Conservation (phyloP, 2,329 filamentous ascomycete species). For the Trichoderma arundinaceum region DNA sequence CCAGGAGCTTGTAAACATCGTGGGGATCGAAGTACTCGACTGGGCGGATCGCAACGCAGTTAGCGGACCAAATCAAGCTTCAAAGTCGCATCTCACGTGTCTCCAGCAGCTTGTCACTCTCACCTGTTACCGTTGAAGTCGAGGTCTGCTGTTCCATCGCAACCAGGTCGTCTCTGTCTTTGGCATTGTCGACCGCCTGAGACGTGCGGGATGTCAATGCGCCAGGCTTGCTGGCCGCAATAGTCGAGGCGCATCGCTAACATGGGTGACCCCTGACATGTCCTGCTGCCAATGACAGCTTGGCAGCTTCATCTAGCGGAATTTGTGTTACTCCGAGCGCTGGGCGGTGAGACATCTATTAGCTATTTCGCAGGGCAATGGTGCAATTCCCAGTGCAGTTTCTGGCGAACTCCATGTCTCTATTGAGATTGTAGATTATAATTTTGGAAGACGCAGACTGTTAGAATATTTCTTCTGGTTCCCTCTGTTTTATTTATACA, state of each 20-base stretch:
- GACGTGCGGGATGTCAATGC: constrained; percentile 27
- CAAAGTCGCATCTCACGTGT: not conserved
- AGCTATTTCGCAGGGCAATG: not conserved
- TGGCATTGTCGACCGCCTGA: constrained; percentile 40
- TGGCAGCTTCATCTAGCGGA: constrained; percentile 33
- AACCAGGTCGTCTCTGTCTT: constrained; percentile 39
- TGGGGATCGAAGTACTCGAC: constrained; percentile 97
- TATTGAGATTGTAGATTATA: not conserved
- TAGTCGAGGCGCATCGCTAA: constrained; percentile 23
- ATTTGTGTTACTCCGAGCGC: constrained; percentile 39
- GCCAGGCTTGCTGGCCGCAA: constrained; percentile 26
- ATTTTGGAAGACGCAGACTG: too few species aligned
- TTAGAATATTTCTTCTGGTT: too few species aligned
- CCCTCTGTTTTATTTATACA: too few species aligned
- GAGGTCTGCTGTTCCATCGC: constrained; percentile 70
- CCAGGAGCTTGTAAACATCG: constrained; percentile 82
- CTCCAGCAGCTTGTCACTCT: constrained; percentile 27
- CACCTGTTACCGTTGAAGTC: constrained; percentile 79
- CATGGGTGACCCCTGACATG: constrained; percentile 28
- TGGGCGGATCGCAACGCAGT: constrained; percentile 45
- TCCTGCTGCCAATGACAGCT: constrained; percentile 14
- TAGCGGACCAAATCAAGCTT: not conserved
- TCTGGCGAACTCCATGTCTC: not conserved
- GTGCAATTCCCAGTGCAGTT: not conserved
- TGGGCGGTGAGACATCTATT: constrained; percentile 36